Evolutionary conservation across 2,329 filamentous ascomycete species (phyloP), one percentile per base, ranked within the genome.

Genomic region (Clonostachys sp.): DNA sequence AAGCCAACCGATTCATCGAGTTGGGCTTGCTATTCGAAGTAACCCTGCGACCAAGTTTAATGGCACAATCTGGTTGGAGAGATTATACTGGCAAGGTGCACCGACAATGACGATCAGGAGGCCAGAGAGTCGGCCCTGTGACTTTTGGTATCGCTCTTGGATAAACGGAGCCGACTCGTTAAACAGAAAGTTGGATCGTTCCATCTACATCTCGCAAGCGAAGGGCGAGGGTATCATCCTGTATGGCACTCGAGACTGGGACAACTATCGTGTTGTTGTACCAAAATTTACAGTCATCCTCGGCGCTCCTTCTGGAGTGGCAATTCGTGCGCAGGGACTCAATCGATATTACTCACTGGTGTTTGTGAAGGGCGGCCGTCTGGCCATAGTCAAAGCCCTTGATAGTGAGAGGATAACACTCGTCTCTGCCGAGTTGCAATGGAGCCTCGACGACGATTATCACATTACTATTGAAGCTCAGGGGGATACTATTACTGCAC

Each of bases 201-300:
- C 48, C 6, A 40, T 51, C 6, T 36, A 38, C 24, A 48, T 50
- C 20, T 34, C 50, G 17, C 45, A 50, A 12, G 45, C 34, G 3
- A 46, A 48, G 12, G 39, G 51, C 44, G 14, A 66, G 38, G 65
- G 63, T 1, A 48, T 66, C 3, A 48, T 65, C 2, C 54, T 44
- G 41, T 57, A 62, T 10, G 65, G 64, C 4, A 66, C 62, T 12
- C 53, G 62, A 2, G 61, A 63, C 7, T 67, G 63, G 63, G 47
- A 38, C 4, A 53, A 61, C 40, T 66, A 66, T 47, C 46, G 41
- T 0, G 51, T 53, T 9, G 47, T 44, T 5, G 53, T 58, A 1
- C 39, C 45, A 0, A 48, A 51, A 3, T 59, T 66, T 33, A 49
- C 35, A 4, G 33, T 65, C 5, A 58, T 58, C 14, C 39, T 61